Evolutionary conservation across 768 basidiomycete species (phyloP).

Genomic region (Coprinellus micaceus): DNA sequence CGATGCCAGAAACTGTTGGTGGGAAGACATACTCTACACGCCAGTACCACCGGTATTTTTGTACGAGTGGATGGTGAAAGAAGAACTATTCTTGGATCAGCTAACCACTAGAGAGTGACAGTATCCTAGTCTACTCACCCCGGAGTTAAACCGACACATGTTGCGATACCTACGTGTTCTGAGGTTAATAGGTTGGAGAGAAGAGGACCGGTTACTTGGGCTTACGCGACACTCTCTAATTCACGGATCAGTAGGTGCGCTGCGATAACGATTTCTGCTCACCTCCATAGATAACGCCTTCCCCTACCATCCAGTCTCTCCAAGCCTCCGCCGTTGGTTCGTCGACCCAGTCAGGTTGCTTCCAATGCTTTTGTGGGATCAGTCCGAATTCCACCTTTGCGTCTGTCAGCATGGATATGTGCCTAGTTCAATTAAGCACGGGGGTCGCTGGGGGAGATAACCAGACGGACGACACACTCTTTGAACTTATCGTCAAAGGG

Average conservation of each 20-base stretch:
- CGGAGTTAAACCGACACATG: slow-evolving; percentile 76
- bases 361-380: slow-evolving; percentile 70
- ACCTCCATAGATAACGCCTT: slow-evolving; percentile 44
- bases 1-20: slow-evolving; percentile 20
- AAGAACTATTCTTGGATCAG: slow-evolving; percentile 56
- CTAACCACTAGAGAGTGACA: slow-evolving; percentile 21
- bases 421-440: slow-evolving; percentile 9
- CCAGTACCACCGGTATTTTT: slow-evolving; percentile 78
- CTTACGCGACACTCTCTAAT: slow-evolving; percentile 22
- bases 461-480: slow-evolving; percentile 32
- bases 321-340: slow-evolving; percentile 57
- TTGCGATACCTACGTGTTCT: slow-evolving; percentile 56
- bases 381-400: slow-evolving; percentile 49
- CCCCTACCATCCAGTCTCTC: slow-evolving; percentile 58
- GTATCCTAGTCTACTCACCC: slow-evolving; percentile 34
- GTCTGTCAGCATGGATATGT: slow-evolving; percentile 23
- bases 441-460: neutral
- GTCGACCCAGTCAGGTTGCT: slow-evolving; percentile 75
- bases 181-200: neutral
- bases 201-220: neutral
- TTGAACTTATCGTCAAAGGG: slow-evolving; percentile 77
- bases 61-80: slow-evolving; percentile 65
- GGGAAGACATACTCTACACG: slow-evolving; percentile 35
- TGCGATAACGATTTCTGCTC: neutral
- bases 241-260: slow-evolving; percentile 23